Conservation (phyloP, 495 filamentous ascomycete genomes). For the Aspergillus homomorphus region DNA sequence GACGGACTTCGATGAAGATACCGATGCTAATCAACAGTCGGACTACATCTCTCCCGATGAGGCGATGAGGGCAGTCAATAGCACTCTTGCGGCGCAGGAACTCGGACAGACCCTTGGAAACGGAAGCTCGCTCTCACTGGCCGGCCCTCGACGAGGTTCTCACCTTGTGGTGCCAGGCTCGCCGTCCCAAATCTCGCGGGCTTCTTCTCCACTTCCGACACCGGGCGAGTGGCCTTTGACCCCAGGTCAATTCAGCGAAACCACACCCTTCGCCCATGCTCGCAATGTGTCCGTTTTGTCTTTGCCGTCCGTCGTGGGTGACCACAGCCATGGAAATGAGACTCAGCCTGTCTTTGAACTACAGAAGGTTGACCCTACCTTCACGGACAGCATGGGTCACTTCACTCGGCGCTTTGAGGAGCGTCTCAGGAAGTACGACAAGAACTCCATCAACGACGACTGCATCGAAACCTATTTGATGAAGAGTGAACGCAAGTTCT, state of each 20-base stretch:
- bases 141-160: conserved; percentile 3
- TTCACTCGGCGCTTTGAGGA: conserved; percentile 57
- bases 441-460: conserved; percentile 51
- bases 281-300: conserved; percentile 21
- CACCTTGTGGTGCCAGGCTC: conserved; percentile 12
- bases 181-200: conserved; percentile 13
- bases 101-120: not conserved
- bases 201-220: conserved; percentile 12
- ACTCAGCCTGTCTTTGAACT: conserved; percentile 41
- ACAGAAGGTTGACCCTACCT: conserved; percentile 64
- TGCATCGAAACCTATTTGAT: conserved; percentile 63
- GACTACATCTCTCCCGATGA: conserved; percentile 22
- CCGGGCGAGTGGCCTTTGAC: conserved; percentile 4
- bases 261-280: not conserved
- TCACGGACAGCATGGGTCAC: conserved; percentile 59
- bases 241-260: not conserved
- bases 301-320: conserved; percentile 17
- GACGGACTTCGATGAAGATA: not conserved
- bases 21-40: conserved; percentile 13
- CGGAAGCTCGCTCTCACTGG: conserved; percentile 5
- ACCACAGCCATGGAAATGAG: conserved; percentile 6
- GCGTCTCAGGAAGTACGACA: conserved; percentile 49
- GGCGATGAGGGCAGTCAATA: conserved; percentile 20
- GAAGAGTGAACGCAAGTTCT: conserved; percentile 65
- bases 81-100: conserved; percentile 17